These are phyloP conservation scores for Amaranthus palmeri DNA, from an alignment of 148 eudicot species.

Conservation along the genomic window DNA sequence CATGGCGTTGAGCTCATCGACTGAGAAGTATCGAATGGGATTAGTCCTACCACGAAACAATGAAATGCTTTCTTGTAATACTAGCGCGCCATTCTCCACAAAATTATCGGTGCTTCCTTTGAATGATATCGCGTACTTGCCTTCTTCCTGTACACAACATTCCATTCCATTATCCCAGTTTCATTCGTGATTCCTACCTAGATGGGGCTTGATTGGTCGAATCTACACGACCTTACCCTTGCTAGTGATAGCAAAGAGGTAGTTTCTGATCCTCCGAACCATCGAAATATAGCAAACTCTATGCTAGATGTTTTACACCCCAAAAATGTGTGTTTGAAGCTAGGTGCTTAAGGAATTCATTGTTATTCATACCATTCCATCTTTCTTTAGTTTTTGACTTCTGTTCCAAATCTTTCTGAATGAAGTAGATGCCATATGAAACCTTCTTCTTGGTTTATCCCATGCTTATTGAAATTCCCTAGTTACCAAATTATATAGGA, in stretches of 20 bases:
- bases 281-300: not conserved
- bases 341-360: too few relatives aligned
- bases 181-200: not conserved
- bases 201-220: not conserved
- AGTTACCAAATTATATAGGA: too few relatives aligned
- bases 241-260: not conserved
- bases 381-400: not conserved
- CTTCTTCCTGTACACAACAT: not conserved
- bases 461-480: too few relatives aligned
- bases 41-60: conserved; percentile 7
- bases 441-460: not conserved
- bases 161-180: not conserved
- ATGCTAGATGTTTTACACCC: not conserved
- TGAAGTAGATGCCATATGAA: not conserved
- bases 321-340: too few relatives aligned
- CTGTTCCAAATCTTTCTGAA: conserved; percentile 5
- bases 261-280: not conserved
- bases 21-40: conserved; percentile 6
- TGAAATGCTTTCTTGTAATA: not conserved
- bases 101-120: not conserved
- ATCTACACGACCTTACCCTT: not conserved
- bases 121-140: not conserved
- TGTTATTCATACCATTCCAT: conserved; percentile 2
- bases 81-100: not conserved
- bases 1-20: conserved; percentile 13